Evolutionary conservation across 2,329 filamentous ascomycete species (phyloP).

Genomic region (Pseudogymnoascus sp.): DNA sequence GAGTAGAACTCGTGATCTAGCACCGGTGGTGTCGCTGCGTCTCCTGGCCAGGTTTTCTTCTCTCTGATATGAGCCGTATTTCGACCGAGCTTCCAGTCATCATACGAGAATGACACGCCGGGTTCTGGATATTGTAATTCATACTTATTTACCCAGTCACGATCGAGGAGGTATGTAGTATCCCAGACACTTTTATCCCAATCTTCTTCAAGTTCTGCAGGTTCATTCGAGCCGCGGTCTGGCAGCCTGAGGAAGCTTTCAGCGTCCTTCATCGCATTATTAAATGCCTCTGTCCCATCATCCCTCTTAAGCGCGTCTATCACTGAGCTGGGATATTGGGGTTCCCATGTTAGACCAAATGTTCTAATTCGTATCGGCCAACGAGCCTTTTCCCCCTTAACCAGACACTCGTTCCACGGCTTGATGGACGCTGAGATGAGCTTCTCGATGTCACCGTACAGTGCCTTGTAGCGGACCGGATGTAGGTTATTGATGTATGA

Average conservation of each 20-base stretch:
- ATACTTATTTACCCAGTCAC: background rate
- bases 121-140: background rate
- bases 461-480: slow-evolving; percentile 23
- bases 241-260: slow-evolving; percentile 6
- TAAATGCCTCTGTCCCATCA: background rate
- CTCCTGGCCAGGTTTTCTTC: background rate
- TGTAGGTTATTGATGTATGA: slow-evolving; percentile 36
- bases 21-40: background rate
- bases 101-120: background rate
- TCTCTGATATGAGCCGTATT: background rate
- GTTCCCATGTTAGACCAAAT: slow-evolving; percentile 1
- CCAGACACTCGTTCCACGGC: slow-evolving; percentile 25
- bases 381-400: background rate
- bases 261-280: background rate
- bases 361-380: slow-evolving; percentile 9
- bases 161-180: background rate
- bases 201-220: background rate
- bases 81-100: slow-evolving; percentile 6
- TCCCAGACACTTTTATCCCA: background rate
- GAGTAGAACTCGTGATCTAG: background rate
- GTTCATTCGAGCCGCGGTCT: background rate
- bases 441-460: slow-evolving; percentile 32
- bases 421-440: slow-evolving; percentile 25
- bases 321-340: background rate
- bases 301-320: background rate